These are phyloP conservation scores for Porcisia deanei DNA, from an alignment of 208 protist species.

Conservation along the genomic window DNA sequence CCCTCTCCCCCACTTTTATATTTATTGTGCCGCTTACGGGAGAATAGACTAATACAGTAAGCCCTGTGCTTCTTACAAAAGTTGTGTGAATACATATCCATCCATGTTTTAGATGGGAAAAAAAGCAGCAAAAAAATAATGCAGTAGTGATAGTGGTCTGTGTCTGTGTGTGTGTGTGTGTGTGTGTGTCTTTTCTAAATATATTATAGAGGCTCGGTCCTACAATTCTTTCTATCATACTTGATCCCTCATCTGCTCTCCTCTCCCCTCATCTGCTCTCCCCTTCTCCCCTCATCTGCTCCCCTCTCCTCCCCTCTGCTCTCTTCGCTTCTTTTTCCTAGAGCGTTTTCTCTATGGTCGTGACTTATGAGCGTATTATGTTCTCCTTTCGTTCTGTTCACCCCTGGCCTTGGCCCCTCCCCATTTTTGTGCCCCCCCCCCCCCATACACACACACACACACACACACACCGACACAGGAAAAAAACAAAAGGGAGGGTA, in stretches of 20 bases:
- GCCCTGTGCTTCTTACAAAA: no score
- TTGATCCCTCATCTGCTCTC: no score
- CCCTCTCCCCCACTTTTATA: not conserved
- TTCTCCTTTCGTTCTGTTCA: not conserved
- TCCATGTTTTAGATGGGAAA: no score
- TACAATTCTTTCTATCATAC: not conserved
- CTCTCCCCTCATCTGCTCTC: not conserved
- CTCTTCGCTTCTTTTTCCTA: not conserved
- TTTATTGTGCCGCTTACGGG: not conserved
- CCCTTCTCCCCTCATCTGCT: not conserved
- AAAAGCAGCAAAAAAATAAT: no score
- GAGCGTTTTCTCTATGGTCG: not conserved
- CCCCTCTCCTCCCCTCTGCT: not conserved
- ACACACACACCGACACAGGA: not conserved
- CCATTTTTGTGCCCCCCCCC: not conserved
- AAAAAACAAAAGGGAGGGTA: no score
- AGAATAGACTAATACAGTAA: no score
- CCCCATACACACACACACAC: not conserved
- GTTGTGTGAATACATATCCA: no score
- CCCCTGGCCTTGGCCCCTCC: not conserved
- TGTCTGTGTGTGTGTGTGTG: constrained; percentile 2
- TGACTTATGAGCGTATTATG: not conserved
- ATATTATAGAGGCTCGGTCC: not conserved
- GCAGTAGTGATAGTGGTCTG: not conserved
- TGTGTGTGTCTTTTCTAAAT: constrained; percentile 1